A percentile compares a stretch with the other conserved stretches of the same genome.
Evolutionary conservation across 805 yeast genomes (phyloP).

Genomic region (Candida rishiriensis): DNA sequence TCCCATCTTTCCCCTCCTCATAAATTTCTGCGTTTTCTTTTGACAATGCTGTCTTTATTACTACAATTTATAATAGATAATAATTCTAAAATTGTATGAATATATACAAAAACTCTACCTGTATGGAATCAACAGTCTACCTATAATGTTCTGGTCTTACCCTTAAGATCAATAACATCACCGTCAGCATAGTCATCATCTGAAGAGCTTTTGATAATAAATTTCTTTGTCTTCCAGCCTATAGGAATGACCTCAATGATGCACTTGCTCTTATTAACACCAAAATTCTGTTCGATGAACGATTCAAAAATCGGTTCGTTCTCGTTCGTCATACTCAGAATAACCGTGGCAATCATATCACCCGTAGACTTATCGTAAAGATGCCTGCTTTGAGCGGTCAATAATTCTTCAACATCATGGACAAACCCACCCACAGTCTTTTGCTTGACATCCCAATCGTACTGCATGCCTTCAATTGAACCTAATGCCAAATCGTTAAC

Average conservation of each 20-base stretch:
- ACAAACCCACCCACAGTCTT: conserved; percentile 18
- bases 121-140: not conserved
- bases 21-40: not conserved
- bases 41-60: not conserved
- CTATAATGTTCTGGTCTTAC: conserved; percentile 22
- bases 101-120: not conserved
- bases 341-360: conserved; percentile 24
- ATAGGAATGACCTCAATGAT: conserved; percentile 26
- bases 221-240: conserved; percentile 10
- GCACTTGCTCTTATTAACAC: conserved; percentile 19
- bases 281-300: conserved; percentile 22
- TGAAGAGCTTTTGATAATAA: conserved; percentile 24
- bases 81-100: not conserved
- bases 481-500: conserved; percentile 27
- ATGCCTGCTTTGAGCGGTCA: conserved; percentile 25
- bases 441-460: conserved; percentile 18
- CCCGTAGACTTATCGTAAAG: conserved; percentile 22
- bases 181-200: conserved; percentile 11
- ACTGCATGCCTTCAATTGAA: conserved; percentile 25
- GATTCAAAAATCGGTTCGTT: conserved; percentile 17
- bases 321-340: conserved; percentile 17
- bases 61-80: too few species aligned
- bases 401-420: conserved; percentile 20
- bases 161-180: conserved; percentile 26
- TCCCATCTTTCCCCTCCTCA: too few species aligned